A percentile compares a stretch with the other conserved stretches of the same genome.
phyloP scores from a whole-genome alignment of 352 stramenopile genomes.

The Phytophthora hibernalis region DNA sequence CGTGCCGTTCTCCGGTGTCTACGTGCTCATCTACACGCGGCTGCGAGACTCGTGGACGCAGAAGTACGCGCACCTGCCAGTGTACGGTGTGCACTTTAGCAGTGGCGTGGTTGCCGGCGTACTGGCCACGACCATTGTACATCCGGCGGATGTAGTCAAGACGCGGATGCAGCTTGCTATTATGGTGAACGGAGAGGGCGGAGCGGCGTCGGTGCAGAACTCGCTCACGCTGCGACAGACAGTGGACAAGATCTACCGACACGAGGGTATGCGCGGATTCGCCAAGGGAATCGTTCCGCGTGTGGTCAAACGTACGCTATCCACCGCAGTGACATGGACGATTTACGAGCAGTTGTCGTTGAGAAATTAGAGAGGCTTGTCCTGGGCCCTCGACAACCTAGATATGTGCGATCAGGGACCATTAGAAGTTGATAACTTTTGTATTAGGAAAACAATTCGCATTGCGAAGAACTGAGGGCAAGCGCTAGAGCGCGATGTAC shows the following conservation, averaged over 20 bases:
- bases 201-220: constrained; percentile 51
- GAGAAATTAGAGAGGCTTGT: constrained; percentile 48
- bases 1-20: constrained; percentile 89
- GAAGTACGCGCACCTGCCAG: constrained; percentile 52
- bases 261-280: constrained; percentile 95
- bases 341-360: constrained; percentile 96
- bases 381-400: neutral
- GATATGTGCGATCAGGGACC: neutral
- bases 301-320: constrained; percentile 96
- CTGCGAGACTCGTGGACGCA: constrained; percentile 57
- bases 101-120: constrained; percentile 82
- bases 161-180: constrained; percentile 90
- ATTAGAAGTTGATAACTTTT: constrained; percentile 43
- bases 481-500: constrained; percentile 18
- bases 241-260: constrained; percentile 84
- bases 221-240: constrained; percentile 72
- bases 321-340: constrained; percentile 99
- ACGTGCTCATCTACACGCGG: constrained; percentile 87
- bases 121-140: constrained; percentile 82
- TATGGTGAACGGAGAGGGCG: constrained; percentile 39
- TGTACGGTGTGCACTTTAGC: constrained; percentile 78
- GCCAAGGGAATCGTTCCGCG: constrained; percentile 94
- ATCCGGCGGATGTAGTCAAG: constrained; percentile 89
- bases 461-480: constrained; percentile 24
- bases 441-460: constrained; percentile 31